Evolutionary conservation across 345 rosid species (phyloP), one percentile per base, ranked within the genome.

Genomic region (Punica granatum): DNA sequence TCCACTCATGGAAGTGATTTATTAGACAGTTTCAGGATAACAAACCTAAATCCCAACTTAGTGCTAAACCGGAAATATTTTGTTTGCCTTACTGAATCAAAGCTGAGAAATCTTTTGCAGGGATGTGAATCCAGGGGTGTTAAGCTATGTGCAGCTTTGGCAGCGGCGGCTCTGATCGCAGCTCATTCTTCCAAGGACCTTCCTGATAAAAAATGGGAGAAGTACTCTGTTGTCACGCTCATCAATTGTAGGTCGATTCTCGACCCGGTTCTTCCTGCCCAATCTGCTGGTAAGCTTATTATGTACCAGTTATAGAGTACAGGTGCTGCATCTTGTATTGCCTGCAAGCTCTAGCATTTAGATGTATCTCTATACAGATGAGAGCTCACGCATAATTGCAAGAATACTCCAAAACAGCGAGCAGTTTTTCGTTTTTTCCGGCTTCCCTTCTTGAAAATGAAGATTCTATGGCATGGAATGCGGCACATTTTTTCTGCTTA

Each of bases 221-320:
- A 81, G 75, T 81, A 81, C 70, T 80, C 72, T 19, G 75, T 81
- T 16, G 76, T 79, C 53, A 75, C 79, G 23, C 90, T 90, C 33
- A 48, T 72, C 0, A 86, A 90, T 28, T 88, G 97, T 67, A 92
- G 97, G 35, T 66, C 90, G 3, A 56, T 78, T 68, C 92, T 90
- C 32, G 81, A 90, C 14, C 92, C 94, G 18, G 75, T 78, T 71
- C 90, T 88, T 71, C 70, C 75, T 37, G 37, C 51, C 13, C 64
- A 82, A 66, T 82, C 85, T 67, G 78, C 82, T 3, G 97, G 97
- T 88, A 75, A 69, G 69, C 15, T 32, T 10, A 21, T 1, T 3
- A 6, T 10, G 3, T 56, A 30, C 51, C 15, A 43, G 18, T 14
- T 3, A 14, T 11, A 43, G 11, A 43, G 14, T 43, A 43, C 15